Evolutionary conservation across 805 yeast genomes (phyloP).

Genomic region (Cyberlindnera saturnus): DNA sequence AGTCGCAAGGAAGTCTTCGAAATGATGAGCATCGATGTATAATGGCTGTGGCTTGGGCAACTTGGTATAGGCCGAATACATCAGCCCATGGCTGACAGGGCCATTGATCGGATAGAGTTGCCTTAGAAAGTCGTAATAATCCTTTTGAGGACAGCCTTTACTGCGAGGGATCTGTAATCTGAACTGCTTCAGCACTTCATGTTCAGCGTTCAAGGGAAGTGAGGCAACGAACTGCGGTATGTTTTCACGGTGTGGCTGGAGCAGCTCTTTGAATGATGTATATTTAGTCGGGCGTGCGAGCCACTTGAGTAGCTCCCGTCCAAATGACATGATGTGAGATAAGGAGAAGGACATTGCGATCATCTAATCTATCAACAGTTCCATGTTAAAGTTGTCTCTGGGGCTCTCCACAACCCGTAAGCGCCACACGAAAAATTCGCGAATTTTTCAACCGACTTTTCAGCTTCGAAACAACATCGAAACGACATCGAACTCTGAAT

Average conservation of each 20-base stretch:
- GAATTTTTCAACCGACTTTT: no score
- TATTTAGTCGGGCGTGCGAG: not conserved
- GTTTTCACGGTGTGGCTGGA: not conserved
- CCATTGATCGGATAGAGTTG: slow-evolving; percentile 13
- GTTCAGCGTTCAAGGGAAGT: slow-evolving; percentile 8
- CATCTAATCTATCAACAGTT: no score
- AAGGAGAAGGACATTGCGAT: no score
- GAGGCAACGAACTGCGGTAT: not conserved
- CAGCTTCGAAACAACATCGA: no score
- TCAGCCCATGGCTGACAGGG: slow-evolving; percentile 5
- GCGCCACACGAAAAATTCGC: no score
- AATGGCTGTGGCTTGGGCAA: slow-evolving; percentile 30
- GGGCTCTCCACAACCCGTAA: no score
- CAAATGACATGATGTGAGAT: no score
- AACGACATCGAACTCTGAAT: not conserved
- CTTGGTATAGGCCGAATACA: slow-evolving; percentile 20
- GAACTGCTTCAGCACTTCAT: not conserved
- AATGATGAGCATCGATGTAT: slow-evolving; percentile 23
- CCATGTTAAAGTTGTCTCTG: no score
- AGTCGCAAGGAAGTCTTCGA: slow-evolving; percentile 25
- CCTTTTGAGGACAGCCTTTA: slow-evolving; percentile 4
- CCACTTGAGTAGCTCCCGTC: not conserved
- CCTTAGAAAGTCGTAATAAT: slow-evolving; percentile 19
- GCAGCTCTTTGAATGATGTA: not conserved
- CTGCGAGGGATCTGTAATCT: slow-evolving; percentile 7